Evolutionary conservation across 78 protist species (phyloP), one percentile per base, ranked within the genome.

Genomic region (Planoprotostelium fungivorum): DNA sequence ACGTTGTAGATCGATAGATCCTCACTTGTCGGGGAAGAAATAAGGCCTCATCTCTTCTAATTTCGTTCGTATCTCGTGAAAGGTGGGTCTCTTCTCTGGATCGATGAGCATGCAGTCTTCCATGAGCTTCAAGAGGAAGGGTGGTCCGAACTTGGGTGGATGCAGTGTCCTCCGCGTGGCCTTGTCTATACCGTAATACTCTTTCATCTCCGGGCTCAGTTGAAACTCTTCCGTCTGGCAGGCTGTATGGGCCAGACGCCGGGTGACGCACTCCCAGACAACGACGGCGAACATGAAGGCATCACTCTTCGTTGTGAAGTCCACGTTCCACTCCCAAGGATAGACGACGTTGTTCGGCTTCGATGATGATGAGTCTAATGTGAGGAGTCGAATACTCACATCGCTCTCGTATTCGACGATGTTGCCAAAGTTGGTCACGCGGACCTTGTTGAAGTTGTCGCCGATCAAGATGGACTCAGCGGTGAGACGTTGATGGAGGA

Each of bases 241-340:
- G 73, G 31, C 5, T 16, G 5, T 16, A 51, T 5, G 31, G 73
- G 73, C 73, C 5, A 25, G 73, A 5, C 16, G 5, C 16, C 73
- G 5, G 73, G 73, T 51, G 73, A 51, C 73, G 16, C 73, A 51
- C 16, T 51, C 73, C 73, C 73, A 51, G 31, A 51, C 73, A 16
- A 51, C 16, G 31, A 51, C 73, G 73, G 31, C 73, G 16, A 25
- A 51, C 73, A 51, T 51, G 16, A 25, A 51, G 73, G 16, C 73
- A 51, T 51, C 73, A 51, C 73, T 51, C 73, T 51, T 51, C 73
- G 73, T 51, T 51, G 73, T 51, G 73, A 51, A 51, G 73, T 51
- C 73, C 31, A 51, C 73, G 5, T 51, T 16, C 73, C 73, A 51
- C 16, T 51, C 73, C 73, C 73, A 51, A 25, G 73, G 73, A 16